A percentile compares a stretch with the other conserved stretches of the same genome.
phyloP scores from a whole-genome alignment of 768 basidiomycete genomes.

The Pleurotus cornucopiae region DNA sequence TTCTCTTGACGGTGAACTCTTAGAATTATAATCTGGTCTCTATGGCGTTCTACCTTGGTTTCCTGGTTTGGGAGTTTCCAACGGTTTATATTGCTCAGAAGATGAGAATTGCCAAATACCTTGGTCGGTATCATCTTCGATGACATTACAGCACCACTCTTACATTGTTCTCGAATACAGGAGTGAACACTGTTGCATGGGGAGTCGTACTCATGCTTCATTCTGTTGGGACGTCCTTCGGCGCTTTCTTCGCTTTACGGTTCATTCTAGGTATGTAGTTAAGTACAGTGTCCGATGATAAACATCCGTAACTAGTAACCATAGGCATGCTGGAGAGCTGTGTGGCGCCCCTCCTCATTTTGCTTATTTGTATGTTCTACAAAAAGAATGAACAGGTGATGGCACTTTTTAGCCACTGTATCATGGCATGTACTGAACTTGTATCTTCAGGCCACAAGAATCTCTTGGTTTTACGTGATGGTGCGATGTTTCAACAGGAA shows the following conservation, averaged over 20 bases:
- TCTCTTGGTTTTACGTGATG: slow-evolving; percentile 68
- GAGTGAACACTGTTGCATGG: slow-evolving; percentile 58
- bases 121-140: slow-evolving; percentile 31
- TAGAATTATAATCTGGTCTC: slow-evolving; percentile 63
- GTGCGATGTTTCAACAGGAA: slow-evolving; percentile 22
- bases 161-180: slow-evolving; percentile 18
- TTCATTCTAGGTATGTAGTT: slow-evolving; percentile 47
- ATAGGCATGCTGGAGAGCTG: slow-evolving; percentile 66
- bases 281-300: too few species aligned
- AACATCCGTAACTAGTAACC: too few species aligned
- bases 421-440: neutral
- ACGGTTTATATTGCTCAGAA: slow-evolving; percentile 65
- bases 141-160: neutral
- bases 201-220: slow-evolving; percentile 58
- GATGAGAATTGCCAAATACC: slow-evolving; percentile 54
- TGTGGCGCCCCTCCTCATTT: slow-evolving; percentile 58
- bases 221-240: slow-evolving; percentile 50
- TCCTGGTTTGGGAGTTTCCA: slow-evolving; percentile 60
- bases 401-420: neutral
- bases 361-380: slow-evolving; percentile 66
- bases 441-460: slow-evolving; percentile 40
- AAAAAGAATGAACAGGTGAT: slow-evolving; percentile 58
- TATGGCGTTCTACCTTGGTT: slow-evolving; percentile 60
- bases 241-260: slow-evolving; percentile 58
- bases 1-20: too few species aligned